Base-by-base conservation (phyloP, 768 basidiomycete species). In the Tremella fuciformis region DNA sequence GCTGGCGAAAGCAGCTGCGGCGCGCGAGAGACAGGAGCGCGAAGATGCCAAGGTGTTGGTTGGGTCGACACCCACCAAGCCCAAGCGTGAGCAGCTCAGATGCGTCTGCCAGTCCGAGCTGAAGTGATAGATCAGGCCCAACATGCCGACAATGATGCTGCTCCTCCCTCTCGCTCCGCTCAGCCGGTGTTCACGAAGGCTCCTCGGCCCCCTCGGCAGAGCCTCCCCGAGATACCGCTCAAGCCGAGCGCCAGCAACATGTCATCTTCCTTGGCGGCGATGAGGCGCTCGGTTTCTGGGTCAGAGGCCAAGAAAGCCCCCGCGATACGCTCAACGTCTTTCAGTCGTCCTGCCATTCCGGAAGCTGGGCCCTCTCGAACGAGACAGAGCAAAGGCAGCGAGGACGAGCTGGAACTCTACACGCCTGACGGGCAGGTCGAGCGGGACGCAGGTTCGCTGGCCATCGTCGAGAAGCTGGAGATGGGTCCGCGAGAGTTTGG, bases 401-500 rank as follows among this genome's bases (percentile, higher is more conserved):
- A 42, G 18, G 40, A 13, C 34, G 55, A 61, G 42, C 51, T 58
- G 18, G 57, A 57, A 50, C 46, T 52, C 39, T 57, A 55, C 26
- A 55, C 21, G 15, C 50, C 50, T n/a, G 53, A 56, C 15, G 46
- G 47, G 44, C 26, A 59, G 39, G 24, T 50, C 25, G 56, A 46
- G 58, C 56, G 71, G 56, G 73, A 74, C 46, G 47, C 60, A 26
- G 67, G 67, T 25, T 52, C 49, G 29, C 46, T 76, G 42, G 83
- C 84, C 0, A 76, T 97, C 16, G 76, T 93, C 7, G 88, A 96
- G 64, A 84, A 87, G 25, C 80, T 99, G 13, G 78, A 84, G 62
- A 80, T 85, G 47, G 93, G 93, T 0, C 91, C 93, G 8, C 80
- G 80, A 50, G 85, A 91, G 39, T 87, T 89, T 73, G 76, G 76